phyloP scores from a whole-genome alignment of 139 green algal species.

The Desmodesmus armatus region DNA sequence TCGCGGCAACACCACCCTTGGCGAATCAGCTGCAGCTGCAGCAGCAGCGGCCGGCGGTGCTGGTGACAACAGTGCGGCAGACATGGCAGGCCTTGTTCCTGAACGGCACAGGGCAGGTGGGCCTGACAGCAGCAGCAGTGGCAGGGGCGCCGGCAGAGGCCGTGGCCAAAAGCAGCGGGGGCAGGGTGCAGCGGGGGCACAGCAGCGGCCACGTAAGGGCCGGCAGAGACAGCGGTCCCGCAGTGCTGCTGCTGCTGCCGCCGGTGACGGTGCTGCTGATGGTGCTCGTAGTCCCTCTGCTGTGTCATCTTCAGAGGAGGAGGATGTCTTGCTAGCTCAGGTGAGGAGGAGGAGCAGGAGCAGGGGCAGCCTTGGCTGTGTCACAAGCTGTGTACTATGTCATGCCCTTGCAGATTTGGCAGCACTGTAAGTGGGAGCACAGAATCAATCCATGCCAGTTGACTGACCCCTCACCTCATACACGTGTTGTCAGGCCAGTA shows the following conservation, averaged over 20 bases:
- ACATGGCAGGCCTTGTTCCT: not conserved
- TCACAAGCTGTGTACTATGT: too few species aligned
- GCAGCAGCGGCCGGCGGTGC: not conserved
- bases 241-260: not conserved
- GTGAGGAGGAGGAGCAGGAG: conserved; percentile 5
- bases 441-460: too few species aligned
- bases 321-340: not conserved
- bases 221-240: not conserved
- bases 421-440: too few species aligned
- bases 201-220: not conserved
- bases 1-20: too few species aligned
- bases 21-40: not conserved
- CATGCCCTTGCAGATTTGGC: too few species aligned
- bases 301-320: not conserved
- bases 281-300: too few species aligned
- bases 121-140: not conserved
- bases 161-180: not conserved
- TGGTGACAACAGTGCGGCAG: not conserved
- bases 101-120: not conserved
- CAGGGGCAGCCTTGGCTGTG: not conserved
- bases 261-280: not conserved
- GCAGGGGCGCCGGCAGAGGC: not conserved
- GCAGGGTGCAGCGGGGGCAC: not conserved
- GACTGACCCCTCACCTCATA: too few species aligned
- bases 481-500: too few species aligned